Evolutionary conservation across 1,139 yeast genomes (phyloP), one percentile per base, ranked within the genome.

Genomic region (Kodamaea derodonti): DNA sequence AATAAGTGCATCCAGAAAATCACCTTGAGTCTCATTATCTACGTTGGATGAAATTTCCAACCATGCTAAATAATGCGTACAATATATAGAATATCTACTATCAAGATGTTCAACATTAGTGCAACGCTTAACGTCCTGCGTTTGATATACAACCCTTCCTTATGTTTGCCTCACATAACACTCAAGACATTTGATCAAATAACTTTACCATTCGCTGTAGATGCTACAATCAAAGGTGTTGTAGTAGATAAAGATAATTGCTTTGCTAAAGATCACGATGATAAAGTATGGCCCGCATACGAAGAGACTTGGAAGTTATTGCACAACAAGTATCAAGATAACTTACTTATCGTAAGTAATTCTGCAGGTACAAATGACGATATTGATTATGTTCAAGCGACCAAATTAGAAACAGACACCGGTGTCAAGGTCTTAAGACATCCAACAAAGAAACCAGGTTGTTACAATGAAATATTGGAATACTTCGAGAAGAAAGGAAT

Each of bases 191-290:
- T 92, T 54, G 83, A 78, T 49, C 77, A 81, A 37, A 54, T 79
- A 18, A 71, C 73, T 0, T 50, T 77, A 10, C 83, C 83, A 0
- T 46, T 72, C 17, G 37, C 38, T 16, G 51, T 73, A 9, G 36
- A 34, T 3, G 41, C 40, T 20, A 24, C 24, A 2, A 84, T 88
- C 41, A 82, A 77, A 46, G 96, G 94, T 0, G 73, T 92, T 3
- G 94, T 92, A 0, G 67, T 92, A 20, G 99, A 92, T 55, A 92
- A 94, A 56, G 99, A 92, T 59, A 94, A 92, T 56, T 92, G 97
- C 52, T 84, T 92, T 56, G 95, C 98, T 4, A 72, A 74, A 45
- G 95, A 94, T 31, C 84, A 86, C 40, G 84, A 80, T 38, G 84
- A 82, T 47, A 74, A 77, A 40, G 84, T 92, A 2, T 88, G 88